phyloP scores from a whole-genome alignment of 176 grass and related monocot species.

The Rhynchospora breviuscula region DNA sequence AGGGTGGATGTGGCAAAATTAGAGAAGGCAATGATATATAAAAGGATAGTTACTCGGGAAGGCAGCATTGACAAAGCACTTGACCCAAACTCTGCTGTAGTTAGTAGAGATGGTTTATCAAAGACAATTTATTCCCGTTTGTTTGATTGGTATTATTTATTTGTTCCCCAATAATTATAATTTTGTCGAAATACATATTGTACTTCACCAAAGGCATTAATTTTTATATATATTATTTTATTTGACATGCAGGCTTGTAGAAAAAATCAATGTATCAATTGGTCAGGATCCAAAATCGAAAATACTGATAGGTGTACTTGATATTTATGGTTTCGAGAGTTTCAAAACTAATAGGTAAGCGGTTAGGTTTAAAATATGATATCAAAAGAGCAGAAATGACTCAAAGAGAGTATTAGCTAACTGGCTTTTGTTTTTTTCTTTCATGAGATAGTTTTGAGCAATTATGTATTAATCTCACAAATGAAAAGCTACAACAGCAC shows the following conservation, averaged over 20 bases:
- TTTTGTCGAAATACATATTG: neutral
- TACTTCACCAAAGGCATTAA: neutral
- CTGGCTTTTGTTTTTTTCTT: constrained; percentile 21
- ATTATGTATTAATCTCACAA: constrained; percentile 96
- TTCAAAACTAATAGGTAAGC: constrained; percentile 92
- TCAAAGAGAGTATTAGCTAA: constrained; percentile 15
- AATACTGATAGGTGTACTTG: constrained; percentile 90
- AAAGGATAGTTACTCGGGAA: constrained; percentile 91
- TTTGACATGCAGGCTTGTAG: constrained; percentile 67
- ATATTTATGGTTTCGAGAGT: constrained; percentile 99
- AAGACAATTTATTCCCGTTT: constrained; percentile 81
- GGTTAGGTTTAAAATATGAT: constrained; percentile 20
- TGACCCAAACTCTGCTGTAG: constrained; percentile 68
- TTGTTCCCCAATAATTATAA: neutral
- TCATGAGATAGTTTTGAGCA: constrained; percentile 78
- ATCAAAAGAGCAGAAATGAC: neutral
- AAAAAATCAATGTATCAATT: constrained; percentile 90
- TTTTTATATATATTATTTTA: constrained; percentile 20
- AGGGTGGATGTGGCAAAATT: constrained; percentile 76
- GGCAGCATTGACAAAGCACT: constrained; percentile 85
- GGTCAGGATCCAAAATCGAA: constrained; percentile 81
- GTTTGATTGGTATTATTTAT: constrained; percentile 79
- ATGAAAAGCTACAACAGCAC: constrained; percentile 97
- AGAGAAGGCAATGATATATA: constrained; percentile 76
- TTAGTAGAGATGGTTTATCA: constrained; percentile 91